Conservation (phyloP, 768 basidiomycete species). For the Phlebiopsis gigantea region DNA sequence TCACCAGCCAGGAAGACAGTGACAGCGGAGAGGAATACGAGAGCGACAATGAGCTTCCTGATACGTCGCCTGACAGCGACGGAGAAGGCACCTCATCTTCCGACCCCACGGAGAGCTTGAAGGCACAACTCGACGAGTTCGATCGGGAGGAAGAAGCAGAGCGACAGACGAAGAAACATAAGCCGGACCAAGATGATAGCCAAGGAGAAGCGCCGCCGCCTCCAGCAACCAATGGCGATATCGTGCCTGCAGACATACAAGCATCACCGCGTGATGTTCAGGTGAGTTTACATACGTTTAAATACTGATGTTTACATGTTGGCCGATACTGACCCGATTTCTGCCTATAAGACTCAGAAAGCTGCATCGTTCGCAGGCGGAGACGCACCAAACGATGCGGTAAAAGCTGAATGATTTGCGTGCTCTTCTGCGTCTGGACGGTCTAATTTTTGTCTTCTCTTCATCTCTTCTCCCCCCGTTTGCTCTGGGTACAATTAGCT, state of each 20-base stretch:
- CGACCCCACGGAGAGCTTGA: conserved; percentile 54
- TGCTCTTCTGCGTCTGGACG: not conserved
- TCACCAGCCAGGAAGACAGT: conserved; percentile 5
- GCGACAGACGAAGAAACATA: conserved; percentile 4
- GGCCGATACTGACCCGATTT: not conserved
- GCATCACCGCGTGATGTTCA: not conserved
- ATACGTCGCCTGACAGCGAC: not conserved
- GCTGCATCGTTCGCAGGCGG: conserved; percentile 31
- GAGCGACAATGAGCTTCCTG: conserved; percentile 25
- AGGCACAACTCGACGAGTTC: conserved; percentile 58
- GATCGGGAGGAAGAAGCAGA: conserved; percentile 22
- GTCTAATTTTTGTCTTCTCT: not conserved
- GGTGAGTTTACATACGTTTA: too few relatives aligned
- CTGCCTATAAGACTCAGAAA: not conserved
- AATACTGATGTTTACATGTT: not conserved
- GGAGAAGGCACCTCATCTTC: conserved; percentile 33
- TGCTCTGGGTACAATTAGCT: conserved; percentile 8
- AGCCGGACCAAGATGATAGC: conserved; percentile 27
- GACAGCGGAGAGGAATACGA: not conserved
- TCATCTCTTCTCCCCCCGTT: not conserved
- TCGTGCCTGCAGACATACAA: not conserved
- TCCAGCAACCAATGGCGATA: conserved; percentile 43
- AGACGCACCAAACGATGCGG: conserved; percentile 47
- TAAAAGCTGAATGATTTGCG: conserved; percentile 60
- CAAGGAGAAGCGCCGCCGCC: conserved; percentile 45